A percentile compares a stretch with the other conserved stretches of the same genome.
phyloP scores from a whole-genome alignment of 495 filamentous ascomycete genomes.

The Penicillium pulvis region DNA sequence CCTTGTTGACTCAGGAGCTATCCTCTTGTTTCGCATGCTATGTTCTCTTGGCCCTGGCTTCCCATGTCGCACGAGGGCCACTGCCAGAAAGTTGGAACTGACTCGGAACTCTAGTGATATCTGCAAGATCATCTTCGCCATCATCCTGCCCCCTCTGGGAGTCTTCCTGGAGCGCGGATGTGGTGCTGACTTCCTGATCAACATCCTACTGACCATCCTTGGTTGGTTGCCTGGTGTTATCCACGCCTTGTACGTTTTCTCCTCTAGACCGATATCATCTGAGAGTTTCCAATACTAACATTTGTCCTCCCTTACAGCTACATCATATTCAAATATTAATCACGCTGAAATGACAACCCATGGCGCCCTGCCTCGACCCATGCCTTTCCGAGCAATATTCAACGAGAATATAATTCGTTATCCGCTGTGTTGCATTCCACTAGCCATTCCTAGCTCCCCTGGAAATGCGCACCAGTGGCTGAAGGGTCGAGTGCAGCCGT shows the following conservation, averaged over 20 bases:
- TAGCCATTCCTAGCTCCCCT: conserved; percentile 2
- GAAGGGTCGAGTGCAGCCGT: conserved; percentile 20
- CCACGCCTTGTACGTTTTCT: conserved; percentile 63
- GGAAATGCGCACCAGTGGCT: conserved; percentile 10
- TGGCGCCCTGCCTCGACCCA: background rate
- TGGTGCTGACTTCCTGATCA: conserved; percentile 80
- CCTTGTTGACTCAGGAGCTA: background rate
- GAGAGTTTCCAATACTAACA: conserved; percentile 7
- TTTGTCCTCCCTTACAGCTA: conserved; percentile 37
- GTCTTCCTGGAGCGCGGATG: conserved; percentile 91
- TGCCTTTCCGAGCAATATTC: background rate
- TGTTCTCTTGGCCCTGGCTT: background rate
- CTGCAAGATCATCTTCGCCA: conserved; percentile 88
- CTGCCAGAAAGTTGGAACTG: background rate
- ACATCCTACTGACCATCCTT: conserved; percentile 82
- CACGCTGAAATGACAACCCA: background rate
- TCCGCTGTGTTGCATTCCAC: background rate
- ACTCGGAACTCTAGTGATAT: conserved; percentile 64
- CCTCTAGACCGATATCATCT: background rate
- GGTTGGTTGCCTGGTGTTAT: conserved; percentile 78
- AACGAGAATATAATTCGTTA: background rate
- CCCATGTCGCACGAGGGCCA: background rate
- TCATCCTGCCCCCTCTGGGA: conserved; percentile 85
- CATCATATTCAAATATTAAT: conserved; percentile 60
- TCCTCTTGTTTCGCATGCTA: background rate